Evolutionary conservation across 1,139 yeast genomes (phyloP).

Genomic region (Saccharomyces pastorianus): DNA sequence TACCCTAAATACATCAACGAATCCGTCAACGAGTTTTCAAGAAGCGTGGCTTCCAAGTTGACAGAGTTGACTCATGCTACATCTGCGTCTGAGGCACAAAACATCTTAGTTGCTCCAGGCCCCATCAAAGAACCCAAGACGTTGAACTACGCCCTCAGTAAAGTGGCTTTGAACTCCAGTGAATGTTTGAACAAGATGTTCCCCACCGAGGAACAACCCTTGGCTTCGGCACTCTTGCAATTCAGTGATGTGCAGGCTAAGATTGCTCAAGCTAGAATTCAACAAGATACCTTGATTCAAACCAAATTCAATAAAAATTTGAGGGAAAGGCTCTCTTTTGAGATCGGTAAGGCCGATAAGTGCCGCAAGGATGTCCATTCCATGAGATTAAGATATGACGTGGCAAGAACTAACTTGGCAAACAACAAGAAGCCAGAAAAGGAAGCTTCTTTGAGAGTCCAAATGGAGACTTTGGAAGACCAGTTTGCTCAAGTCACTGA

Average conservation of each 20-base stretch:
- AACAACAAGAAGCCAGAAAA: conserved; percentile 59
- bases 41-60: conserved; percentile 58
- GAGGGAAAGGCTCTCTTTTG: conserved; percentile 53
- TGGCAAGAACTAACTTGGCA: conserved; percentile 63
- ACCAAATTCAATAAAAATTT: conserved; percentile 65
- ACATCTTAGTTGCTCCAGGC: conserved; percentile 53
- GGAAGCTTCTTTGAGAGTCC: conserved; percentile 66
- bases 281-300: conserved; percentile 70
- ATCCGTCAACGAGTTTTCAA: conserved; percentile 66
- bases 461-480: conserved; percentile 81
- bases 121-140: conserved; percentile 72
- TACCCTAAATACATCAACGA: conserved; percentile 76
- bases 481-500: conserved; percentile 87
- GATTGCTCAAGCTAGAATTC: conserved; percentile 76
- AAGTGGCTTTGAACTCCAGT: conserved; percentile 53
- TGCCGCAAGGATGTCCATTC: conserved; percentile 73
- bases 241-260: conserved; percentile 52
- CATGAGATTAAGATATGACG: conserved; percentile 72
- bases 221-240: conserved; percentile 43
- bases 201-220: conserved; percentile 6
- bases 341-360: conserved; percentile 57
- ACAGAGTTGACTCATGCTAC: conserved; percentile 65
- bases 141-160: conserved; percentile 71
- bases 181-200: conserved; percentile 34
- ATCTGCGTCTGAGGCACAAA: conserved; percentile 76